Percentiles rank a stretch among this genome's conserved stretches.
Evolutionary conservation across 2,329 filamentous ascomycete species (phyloP).

Genomic region (Pseudogymnoascus sp.): DNA sequence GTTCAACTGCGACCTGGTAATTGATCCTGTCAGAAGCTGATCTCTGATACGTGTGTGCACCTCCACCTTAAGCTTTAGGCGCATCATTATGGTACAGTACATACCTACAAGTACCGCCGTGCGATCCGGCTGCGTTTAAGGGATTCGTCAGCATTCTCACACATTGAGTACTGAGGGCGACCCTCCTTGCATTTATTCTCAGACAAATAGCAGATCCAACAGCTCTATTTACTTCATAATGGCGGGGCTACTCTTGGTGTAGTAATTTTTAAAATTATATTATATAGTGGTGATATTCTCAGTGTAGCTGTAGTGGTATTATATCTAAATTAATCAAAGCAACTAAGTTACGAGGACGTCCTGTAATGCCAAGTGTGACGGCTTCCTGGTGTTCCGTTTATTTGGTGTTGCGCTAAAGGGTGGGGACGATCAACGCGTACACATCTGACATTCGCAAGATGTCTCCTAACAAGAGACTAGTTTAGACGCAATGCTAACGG

Average conservation of each 20-base stretch:
- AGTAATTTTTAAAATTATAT: not conserved
- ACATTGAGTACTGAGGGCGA: no score
- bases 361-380: slow-evolving; percentile 1
- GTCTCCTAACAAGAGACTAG: slow-evolving; percentile 13
- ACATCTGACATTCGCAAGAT: slow-evolving; percentile 13
- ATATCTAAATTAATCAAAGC: slow-evolving; percentile 12
- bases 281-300: not conserved
- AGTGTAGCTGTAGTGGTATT: slow-evolving; percentile 5
- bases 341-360: slow-evolving; percentile 12
- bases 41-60: not conserved
- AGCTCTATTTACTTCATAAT: no score
- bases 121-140: not conserved
- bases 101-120: not conserved
- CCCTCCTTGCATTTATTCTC: no score
- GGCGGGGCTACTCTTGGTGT: no score
- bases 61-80: not conserved
- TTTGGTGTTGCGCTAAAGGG: slow-evolving; percentile 10
- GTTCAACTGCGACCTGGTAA: not conserved
- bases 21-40: not conserved
- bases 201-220: no score
- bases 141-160: not conserved
- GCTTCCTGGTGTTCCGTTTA: not conserved
- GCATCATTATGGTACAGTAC: not conserved
- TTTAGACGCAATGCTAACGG: slow-evolving; percentile 6
- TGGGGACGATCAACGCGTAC: slow-evolving; percentile 11